Conservation (phyloP, 1,284 basidiomycete genomes). For the Golubevia pallescens region DNA sequence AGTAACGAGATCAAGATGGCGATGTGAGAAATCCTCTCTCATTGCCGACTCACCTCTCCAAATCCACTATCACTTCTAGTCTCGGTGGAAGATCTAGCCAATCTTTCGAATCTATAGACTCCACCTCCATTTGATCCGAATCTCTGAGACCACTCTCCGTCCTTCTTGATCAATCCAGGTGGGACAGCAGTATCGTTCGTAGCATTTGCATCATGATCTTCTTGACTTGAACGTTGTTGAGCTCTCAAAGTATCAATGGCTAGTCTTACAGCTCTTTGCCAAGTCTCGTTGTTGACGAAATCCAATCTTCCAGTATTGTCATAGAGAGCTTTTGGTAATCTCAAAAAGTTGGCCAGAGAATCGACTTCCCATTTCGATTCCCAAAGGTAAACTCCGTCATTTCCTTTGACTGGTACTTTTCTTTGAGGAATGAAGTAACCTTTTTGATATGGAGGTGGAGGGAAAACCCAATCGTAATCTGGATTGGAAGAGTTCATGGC, state of each 20-base stretch:
- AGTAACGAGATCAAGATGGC: not conserved
- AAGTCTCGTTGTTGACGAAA: slow-evolving; percentile 26
- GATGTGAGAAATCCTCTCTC: not conserved
- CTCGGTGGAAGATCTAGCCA: slow-evolving; percentile 26
- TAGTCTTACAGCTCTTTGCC: slow-evolving; percentile 25
- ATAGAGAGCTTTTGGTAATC: slow-evolving; percentile 6
- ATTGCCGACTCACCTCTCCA: slow-evolving; percentile 23
- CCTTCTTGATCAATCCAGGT: slow-evolving; percentile 6
- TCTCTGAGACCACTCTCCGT: slow-evolving; percentile 22
- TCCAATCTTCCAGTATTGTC: slow-evolving; percentile 13
- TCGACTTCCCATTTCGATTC: slow-evolving; percentile 53
- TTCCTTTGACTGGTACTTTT: slow-evolving; percentile 33
- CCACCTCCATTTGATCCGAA: slow-evolving; percentile 29
- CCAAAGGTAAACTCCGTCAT: slow-evolving; percentile 39
- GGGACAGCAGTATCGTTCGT: slow-evolving; percentile 10
- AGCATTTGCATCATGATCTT: slow-evolving; percentile 22
- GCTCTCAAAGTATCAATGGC: slow-evolving; percentile 26
- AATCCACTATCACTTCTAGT: slow-evolving; percentile 38
- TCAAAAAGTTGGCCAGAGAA: slow-evolving; percentile 24
- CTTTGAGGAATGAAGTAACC: slow-evolving; percentile 21
- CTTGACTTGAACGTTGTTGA: slow-evolving; percentile 27
- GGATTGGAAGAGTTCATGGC: slow-evolving; percentile 15
- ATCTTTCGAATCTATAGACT: slow-evolving; percentile 38
- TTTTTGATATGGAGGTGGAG: slow-evolving; percentile 19
- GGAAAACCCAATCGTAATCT: slow-evolving; percentile 29